These are phyloP conservation scores for Ampelocalamus luodianensis DNA, from an alignment of 176 grass and related monocot species.

Conservation along the genomic window DNA sequence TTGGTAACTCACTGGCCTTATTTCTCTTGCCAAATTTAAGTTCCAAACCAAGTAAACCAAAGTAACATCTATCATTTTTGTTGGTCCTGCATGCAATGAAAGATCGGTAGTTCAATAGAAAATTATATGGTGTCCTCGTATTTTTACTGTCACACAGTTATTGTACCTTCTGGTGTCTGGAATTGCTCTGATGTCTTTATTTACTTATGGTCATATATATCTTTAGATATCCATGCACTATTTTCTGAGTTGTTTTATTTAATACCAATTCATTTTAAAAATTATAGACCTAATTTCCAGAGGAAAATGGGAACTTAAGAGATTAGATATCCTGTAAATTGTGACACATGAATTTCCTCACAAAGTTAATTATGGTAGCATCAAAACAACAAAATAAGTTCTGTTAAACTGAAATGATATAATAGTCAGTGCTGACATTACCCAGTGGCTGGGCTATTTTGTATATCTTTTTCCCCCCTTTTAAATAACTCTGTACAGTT, in stretches of 20 bases:
- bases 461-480: not conserved
- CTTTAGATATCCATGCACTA: not conserved
- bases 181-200: constrained; percentile 10
- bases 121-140: not conserved
- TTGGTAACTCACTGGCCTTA: constrained; percentile 57
- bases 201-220: constrained; percentile 5
- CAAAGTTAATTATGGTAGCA: constrained; percentile 3
- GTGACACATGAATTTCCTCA: not conserved
- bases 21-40: not conserved
- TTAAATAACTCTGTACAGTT: not conserved
- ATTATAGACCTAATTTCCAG: not conserved
- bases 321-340: not conserved
- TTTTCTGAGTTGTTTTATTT: not conserved
- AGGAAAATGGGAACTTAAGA: not conserved
- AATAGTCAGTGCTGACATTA: not conserved
- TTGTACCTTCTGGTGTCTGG: constrained; percentile 14
- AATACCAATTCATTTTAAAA: not conserved
- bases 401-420: not conserved
- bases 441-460: not conserved
- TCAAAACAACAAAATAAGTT: not conserved
- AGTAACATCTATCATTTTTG: not conserved
- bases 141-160: not conserved
- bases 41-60: not conserved
- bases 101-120: not conserved
- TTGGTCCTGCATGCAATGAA: not conserved